Percentiles rank a stretch among this genome's conserved stretches.
These are phyloP conservation scores for Phytophthora constricta DNA, from an alignment of 352 stramenopile genomes.

Conservation along the genomic window DNA sequence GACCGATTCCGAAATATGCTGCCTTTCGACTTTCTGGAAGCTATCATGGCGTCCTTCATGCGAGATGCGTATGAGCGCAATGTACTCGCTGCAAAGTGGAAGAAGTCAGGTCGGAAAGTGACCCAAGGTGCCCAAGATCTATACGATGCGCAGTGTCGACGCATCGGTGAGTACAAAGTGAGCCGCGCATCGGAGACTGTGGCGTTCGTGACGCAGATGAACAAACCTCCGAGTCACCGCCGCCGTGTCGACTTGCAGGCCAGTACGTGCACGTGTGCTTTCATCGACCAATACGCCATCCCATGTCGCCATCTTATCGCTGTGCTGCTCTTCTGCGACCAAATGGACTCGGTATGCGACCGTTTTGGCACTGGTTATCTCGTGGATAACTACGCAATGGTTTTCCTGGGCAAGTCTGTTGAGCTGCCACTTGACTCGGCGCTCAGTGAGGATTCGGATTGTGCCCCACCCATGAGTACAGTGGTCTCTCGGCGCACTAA, in stretches of 20 bases:
- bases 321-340: constrained; percentile 56
- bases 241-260: constrained; percentile 52
- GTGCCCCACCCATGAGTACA: constrained; percentile 19
- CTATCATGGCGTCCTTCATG: constrained; percentile 50
- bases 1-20: constrained; percentile 41
- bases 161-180: constrained; percentile 61
- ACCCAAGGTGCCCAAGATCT: constrained; percentile 53
- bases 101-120: constrained; percentile 45
- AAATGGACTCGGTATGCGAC: constrained; percentile 52
- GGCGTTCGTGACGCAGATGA: constrained; percentile 61
- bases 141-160: constrained; percentile 57
- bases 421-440: constrained; percentile 54
- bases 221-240: constrained; percentile 34
- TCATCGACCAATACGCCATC: constrained; percentile 64
- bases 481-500: neutral
- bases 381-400: constrained; percentile 43
- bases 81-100: constrained; percentile 45
- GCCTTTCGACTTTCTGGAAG: constrained; percentile 57
- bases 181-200: constrained; percentile 55
- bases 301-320: constrained; percentile 70
- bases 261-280: constrained; percentile 58
- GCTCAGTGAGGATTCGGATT: constrained; percentile 28
- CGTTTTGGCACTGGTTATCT: constrained; percentile 57
- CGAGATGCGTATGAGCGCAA: constrained; percentile 51
- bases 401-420: constrained; percentile 47